phyloP scores from a whole-genome alignment of 2,329 filamentous ascomycete genomes.

The Penicillium sp. region DNA sequence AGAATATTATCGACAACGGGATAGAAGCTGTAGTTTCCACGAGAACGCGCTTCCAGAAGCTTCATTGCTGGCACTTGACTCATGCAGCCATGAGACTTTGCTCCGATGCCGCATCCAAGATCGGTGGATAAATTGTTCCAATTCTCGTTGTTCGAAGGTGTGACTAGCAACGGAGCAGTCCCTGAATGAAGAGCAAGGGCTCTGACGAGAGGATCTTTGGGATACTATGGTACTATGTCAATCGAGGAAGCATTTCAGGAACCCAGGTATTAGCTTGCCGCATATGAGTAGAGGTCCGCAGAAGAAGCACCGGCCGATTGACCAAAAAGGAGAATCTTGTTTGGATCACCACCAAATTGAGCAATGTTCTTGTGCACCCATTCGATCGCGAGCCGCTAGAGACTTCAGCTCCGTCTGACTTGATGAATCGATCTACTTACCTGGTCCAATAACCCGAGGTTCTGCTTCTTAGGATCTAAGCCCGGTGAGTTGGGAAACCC shows the following conservation, averaged over 20 bases:
- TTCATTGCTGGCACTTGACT: not conserved
- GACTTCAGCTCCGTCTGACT: not conserved
- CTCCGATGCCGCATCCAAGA: slow-evolving; percentile 5
- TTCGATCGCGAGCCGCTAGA: slow-evolving; percentile 48
- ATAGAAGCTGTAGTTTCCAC: slow-evolving; percentile 3
- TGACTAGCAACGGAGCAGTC: slow-evolving; percentile 1
- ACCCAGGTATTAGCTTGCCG: not conserved
- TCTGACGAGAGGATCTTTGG: slow-evolving; percentile 4
- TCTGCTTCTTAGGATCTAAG: slow-evolving; percentile 8
- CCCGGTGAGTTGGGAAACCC: slow-evolving; percentile 21
- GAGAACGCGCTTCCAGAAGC: slow-evolving; percentile 3
- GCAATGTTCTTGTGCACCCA: slow-evolving; percentile 56
- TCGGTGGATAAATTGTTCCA: slow-evolving; percentile 10
- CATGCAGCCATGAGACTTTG: slow-evolving; percentile 8
- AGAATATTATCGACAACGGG: slow-evolving; percentile 6
- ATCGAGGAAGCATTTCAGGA: not conserved
- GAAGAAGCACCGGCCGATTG: slow-evolving; percentile 50
- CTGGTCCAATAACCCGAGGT: slow-evolving; percentile 22
- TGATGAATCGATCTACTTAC: not conserved
- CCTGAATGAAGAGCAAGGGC: slow-evolving; percentile 12
- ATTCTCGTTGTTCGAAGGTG: not conserved
- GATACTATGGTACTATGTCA: slow-evolving; percentile 1
- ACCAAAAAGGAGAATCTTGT: slow-evolving; percentile 52
- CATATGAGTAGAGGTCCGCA: slow-evolving; percentile 13
- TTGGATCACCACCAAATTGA: slow-evolving; percentile 54